These are phyloP conservation scores for Narthecium ossifragum DNA, from an alignment of 106 monocot genomes.

Conservation along the genomic window DNA sequence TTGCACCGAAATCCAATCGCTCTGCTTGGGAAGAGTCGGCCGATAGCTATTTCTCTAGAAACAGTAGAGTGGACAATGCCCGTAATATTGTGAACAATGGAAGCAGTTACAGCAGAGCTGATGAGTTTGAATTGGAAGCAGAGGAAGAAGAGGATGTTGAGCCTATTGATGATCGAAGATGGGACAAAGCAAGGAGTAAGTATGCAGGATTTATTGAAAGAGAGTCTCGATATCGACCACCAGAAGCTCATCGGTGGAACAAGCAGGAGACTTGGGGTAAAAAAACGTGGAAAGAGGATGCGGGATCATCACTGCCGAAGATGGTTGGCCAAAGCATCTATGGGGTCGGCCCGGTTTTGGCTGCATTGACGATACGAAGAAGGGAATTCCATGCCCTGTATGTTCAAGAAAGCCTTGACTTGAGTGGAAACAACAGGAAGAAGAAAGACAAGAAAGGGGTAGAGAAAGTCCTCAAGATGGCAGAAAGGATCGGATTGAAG, in stretches of 20 bases:
- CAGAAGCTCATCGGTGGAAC: constrained; percentile 59
- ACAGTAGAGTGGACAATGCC: no score
- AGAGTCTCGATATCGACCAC: constrained; percentile 38
- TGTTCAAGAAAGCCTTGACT: constrained; percentile 70
- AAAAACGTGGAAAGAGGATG: constrained; percentile 60
- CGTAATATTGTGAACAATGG: no score
- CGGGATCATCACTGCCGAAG: constrained; percentile 54
- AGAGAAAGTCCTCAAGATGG: constrained; percentile 56
- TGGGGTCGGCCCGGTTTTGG: constrained; percentile 73
- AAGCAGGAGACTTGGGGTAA: constrained; percentile 73
- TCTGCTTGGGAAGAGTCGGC: constrained; percentile 80
- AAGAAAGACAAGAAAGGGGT: constrained; percentile 85
- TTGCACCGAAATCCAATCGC: not conserved
- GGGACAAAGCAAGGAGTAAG: constrained; percentile 43
- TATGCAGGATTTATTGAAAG: constrained; percentile 27
- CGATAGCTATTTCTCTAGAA: constrained; percentile 48
- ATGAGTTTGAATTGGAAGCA: constrained; percentile 1
- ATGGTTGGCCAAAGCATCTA: constrained; percentile 83
- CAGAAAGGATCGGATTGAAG: constrained; percentile 57
- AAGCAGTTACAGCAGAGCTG: constrained; percentile 2
- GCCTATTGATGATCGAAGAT: constrained; percentile 41
- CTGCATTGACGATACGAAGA: constrained; percentile 56
- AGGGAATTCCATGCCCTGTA: constrained; percentile 86
- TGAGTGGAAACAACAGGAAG: constrained; percentile 65
- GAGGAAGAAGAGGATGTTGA: constrained; percentile 20